phyloP scores from a whole-genome alignment of 192 early-diverging fungal species.

The Entomortierella parvispora region DNA sequence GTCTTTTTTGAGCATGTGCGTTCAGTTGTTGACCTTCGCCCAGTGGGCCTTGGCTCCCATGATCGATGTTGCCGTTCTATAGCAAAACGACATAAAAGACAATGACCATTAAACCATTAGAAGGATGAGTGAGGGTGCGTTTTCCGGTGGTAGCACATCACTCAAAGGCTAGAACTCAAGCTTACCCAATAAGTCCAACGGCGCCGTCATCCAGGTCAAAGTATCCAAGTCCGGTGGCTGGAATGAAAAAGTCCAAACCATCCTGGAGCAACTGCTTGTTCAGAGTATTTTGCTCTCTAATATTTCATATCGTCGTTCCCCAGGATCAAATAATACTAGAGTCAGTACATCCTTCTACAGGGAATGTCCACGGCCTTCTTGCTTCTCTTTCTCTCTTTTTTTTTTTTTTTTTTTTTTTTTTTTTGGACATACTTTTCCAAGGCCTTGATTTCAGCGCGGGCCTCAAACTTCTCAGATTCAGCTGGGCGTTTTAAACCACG shows the following conservation, averaged over 20 bases:
- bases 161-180: neutral
- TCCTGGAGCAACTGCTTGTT: constrained; percentile 71
- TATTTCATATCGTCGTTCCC: too few species aligned
- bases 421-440: constrained; percentile 19
- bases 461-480: constrained; percentile 25
- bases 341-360: too few species aligned
- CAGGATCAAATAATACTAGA: too few species aligned
- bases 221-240: constrained; percentile 73
- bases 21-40: constrained; percentile 54
- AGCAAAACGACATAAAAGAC: neutral
- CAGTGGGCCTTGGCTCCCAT: constrained; percentile 71
- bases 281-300: constrained; percentile 65
- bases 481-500: constrained; percentile 28
- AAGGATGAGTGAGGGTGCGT: too few species aligned
- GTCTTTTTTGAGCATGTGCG: constrained; percentile 1
- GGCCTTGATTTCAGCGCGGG: constrained; percentile 14
- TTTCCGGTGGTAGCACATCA: too few species aligned
- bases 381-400: too few species aligned
- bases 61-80: constrained; percentile 71
- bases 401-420: too few species aligned
- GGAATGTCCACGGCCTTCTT: too few species aligned
- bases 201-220: constrained; percentile 71
- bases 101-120: too few species aligned
- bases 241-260: constrained; percentile 75
- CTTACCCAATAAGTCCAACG: constrained; percentile 76